Conservation (phyloP, 1,139 yeast species). For the Trichomonascaceae sp. region DNA sequence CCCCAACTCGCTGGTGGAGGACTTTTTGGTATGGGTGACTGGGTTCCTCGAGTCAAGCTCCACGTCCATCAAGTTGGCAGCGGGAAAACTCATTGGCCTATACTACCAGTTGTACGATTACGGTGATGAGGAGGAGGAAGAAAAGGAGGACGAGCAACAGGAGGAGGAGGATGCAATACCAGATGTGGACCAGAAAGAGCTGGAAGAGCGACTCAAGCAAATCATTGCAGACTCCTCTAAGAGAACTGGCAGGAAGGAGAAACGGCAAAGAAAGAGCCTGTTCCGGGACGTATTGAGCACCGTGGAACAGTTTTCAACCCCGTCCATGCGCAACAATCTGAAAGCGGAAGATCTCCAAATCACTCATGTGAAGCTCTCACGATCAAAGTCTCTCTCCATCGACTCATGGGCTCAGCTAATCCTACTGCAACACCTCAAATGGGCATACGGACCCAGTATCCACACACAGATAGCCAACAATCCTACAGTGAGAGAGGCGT, state of each 20-base stretch:
- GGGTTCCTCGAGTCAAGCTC: constrained; percentile 18
- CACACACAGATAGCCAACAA: constrained; percentile 48
- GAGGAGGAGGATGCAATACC: constrained; percentile 31
- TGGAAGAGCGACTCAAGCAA: constrained; percentile 33
- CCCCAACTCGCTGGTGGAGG: constrained; percentile 19
- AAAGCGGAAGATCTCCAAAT: constrained; percentile 31
- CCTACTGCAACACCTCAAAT: constrained; percentile 48
- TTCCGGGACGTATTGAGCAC: constrained; percentile 50
- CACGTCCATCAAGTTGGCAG: constrained; percentile 28
- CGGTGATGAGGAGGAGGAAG: constrained; percentile 26
- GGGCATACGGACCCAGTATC: constrained; percentile 61
- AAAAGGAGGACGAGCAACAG: constrained; percentile 22
- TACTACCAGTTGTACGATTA: constrained; percentile 47
- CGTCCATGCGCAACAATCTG: constrained; percentile 27
- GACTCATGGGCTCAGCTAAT: constrained; percentile 55
- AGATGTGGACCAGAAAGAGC: constrained; percentile 43
- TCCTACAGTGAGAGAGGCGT: constrained; percentile 30
- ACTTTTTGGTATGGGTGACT: constrained; percentile 17
- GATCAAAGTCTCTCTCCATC: constrained; percentile 44
- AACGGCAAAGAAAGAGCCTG: constrained; percentile 45
- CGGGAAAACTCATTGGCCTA: constrained; percentile 49
- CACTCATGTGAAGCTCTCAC: constrained; percentile 43
- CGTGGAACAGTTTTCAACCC: constrained; percentile 32
- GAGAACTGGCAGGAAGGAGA: constrained; percentile 48
- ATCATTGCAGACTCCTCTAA: constrained; percentile 42